A percentile compares a stretch with the other conserved stretches of the same genome.
These are phyloP conservation scores for Exophiala sp. DNA, from an alignment of 2,329 filamentous ascomycete genomes.

Conservation along the genomic window DNA sequence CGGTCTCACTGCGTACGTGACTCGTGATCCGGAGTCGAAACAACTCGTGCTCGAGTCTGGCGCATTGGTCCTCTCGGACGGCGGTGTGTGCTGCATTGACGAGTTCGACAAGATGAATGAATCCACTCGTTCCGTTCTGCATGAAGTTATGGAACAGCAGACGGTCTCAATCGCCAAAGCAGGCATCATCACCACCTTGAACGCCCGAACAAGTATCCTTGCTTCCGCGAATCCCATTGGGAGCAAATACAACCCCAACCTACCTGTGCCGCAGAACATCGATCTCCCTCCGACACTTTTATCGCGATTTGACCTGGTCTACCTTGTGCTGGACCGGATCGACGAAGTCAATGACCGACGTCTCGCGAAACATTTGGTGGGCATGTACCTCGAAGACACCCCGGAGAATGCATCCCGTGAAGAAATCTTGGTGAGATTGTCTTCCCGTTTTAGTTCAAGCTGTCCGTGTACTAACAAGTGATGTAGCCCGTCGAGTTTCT, in stretches of 20 bases:
- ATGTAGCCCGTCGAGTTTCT: slow-evolving; percentile 82
- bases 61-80: slow-evolving; percentile 66
- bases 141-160: slow-evolving; percentile 78
- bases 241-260: slow-evolving; percentile 91
- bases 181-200: slow-evolving; percentile 79
- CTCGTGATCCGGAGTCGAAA: slow-evolving; percentile 65
- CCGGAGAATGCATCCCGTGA: slow-evolving; percentile 72
- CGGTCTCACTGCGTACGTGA: slow-evolving; percentile 71
- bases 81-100: slow-evolving; percentile 71
- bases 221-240: slow-evolving; percentile 97
- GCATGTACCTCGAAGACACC: slow-evolving; percentile 93
- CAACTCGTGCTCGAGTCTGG: slow-evolving; percentile 70
- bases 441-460: not conserved
- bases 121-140: slow-evolving; percentile 64
- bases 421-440: slow-evolving; percentile 67
- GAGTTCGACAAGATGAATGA: slow-evolving; percentile 79
- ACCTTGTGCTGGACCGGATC: slow-evolving; percentile 87
- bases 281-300: slow-evolving; percentile 91
- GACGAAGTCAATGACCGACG: slow-evolving; percentile 86
- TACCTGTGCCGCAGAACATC: slow-evolving; percentile 96
- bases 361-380: slow-evolving; percentile 83
- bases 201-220: slow-evolving; percentile 89
- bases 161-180: slow-evolving; percentile 73
- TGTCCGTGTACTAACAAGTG: slow-evolving; percentile 15
- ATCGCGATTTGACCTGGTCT: slow-evolving; percentile 94